These are phyloP conservation scores for Chlorella sp. DNA, from an alignment of 139 green algal species.

Conservation along the genomic window DNA sequence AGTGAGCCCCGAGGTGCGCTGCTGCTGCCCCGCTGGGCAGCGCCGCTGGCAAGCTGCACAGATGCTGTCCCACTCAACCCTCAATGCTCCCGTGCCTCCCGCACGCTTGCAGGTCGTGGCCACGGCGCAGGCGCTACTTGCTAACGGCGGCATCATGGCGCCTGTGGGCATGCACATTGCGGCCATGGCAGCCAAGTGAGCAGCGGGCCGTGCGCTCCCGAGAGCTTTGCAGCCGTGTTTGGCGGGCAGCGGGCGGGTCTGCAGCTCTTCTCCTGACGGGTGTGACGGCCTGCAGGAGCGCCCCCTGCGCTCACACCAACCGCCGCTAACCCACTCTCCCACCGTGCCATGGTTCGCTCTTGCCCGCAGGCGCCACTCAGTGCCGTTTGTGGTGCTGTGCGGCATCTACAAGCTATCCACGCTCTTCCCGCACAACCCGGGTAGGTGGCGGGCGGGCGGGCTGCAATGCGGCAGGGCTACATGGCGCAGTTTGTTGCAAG, in stretches of 20 bases:
- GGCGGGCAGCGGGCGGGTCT: no score
- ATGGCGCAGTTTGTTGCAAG: no score
- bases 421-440: constrained; percentile 91
- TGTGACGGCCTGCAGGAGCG: no score
- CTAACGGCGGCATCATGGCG: constrained; percentile 94
- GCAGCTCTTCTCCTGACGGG: no score
- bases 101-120: constrained; percentile 81
- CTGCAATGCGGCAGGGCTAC: no score
- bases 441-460: constrained; percentile 50
- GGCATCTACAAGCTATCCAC: constrained; percentile 95
- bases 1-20: no score
- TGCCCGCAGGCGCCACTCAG: constrained; percentile 81
- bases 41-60: background rate
- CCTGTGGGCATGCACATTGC: constrained; percentile 81
- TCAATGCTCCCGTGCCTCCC: background rate
- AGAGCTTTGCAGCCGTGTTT: no score
- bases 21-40: background rate
- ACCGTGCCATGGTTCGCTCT: no score
- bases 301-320: no score
- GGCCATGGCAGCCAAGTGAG: constrained; percentile 75
- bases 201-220: no score
- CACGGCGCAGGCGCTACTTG: constrained; percentile 91
- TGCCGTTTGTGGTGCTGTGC: constrained; percentile 96
- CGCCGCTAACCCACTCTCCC: no score
- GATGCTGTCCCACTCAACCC: background rate